Base-by-base conservation (phyloP, 352 stramenopile species). In the Globisporangium nodosum region DNA sequence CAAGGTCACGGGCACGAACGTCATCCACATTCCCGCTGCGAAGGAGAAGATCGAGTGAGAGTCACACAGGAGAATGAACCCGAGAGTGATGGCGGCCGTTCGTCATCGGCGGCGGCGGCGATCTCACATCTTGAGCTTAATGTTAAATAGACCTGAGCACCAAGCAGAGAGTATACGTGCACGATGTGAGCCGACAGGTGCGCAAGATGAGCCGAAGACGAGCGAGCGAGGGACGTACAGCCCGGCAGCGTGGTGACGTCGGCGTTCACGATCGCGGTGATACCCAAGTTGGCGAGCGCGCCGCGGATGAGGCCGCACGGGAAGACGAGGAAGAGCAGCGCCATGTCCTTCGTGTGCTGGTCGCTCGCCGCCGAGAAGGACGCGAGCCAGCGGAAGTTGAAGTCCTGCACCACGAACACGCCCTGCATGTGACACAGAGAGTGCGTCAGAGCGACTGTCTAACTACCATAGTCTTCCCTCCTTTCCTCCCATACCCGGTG, bases 391-490 rank as follows among this genome's bases (percentile, higher is more conserved):
- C 86, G 83, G 48, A 98, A 96, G 53, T 86, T 91, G 55, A 97
- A 93, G 73, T 99, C 96, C 69, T 98, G 96, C 43, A 99, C 80
- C 37, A 99, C 96, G 71, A 98, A 96, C 39, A 95, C 84, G 48
- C 86, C 86, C 78, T 88, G 48, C 7, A 48, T 5, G 5, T 20
- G 37, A 39, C 15, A 20, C 43, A 51, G 59, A 54, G 1, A 43
- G 1, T 40, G 20, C 3, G 12, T 7, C 27, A 31, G 12, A 13
- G 2, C 40, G 2, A 65, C 2, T 9, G 20, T 21, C 13, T n/a
- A 21, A 9, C 15, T 47, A n/a, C 16, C 15, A 20, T 7, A 47
- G n/a, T 47, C 40, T 20, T 3, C 11, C 40, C 24, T 27, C 24
- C 24, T 27, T 27, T 27, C 24, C 24, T 27, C 24, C 24, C 90